Evolutionary conservation across 169 alveolate species (phyloP), one percentile per base, ranked within the genome.

Genomic region (Cyclospora cayetanensis): DNA sequence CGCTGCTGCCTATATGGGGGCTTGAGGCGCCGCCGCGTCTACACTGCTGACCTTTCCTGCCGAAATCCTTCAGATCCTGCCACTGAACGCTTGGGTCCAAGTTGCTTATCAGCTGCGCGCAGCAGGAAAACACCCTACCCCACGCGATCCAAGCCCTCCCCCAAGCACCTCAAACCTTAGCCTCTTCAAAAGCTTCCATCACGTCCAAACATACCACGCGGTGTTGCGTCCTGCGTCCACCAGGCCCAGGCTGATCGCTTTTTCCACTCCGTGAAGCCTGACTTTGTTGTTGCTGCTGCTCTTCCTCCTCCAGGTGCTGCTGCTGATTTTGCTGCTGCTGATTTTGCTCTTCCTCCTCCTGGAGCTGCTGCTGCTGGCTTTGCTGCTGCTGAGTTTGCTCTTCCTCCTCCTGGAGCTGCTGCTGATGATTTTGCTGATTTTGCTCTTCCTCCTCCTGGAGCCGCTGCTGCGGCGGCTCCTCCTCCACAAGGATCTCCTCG

Each of bases 381-480:
- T n/a, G n/a, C n/a, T n/a, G n/a, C n/a, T n/a, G n/a, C n/a, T n/a
- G n/a, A n/a, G n/a, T n/a, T n/a, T n/a, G n/a, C n/a, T n/a, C n/a
- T n/a, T n/a, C n/a, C n/a, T n/a, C n/a, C n/a, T n/a, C n/a, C n/a
- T n/a, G n/a, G n/a, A n/a, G n/a, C n/a, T n/a, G n/a, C n/a, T n/a
- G n/a, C n/a, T n/a, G n/a, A n/a, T n/a, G n/a, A 37, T 55, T 35
- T 70, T 34, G 3, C 11, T 27, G 42, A 65, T 76, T 31, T 41
- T 76, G 22, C 83, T 70, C 27, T 34, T 4, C 22, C 2, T 39
- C 46, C 18, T 70, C 25, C 25, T 35, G 42, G 27, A n/a, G 85
- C 52, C 37, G 55, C 85, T 74, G 85, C 79, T 66, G 79, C 79
- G 4, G 42, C 79, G 25, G 43, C 79, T 66, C 43, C 79, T 66